These are phyloP conservation scores for Phytophthora agathidicida DNA, from an alignment of 352 stramenopile species.

Conservation along the genomic window DNA sequence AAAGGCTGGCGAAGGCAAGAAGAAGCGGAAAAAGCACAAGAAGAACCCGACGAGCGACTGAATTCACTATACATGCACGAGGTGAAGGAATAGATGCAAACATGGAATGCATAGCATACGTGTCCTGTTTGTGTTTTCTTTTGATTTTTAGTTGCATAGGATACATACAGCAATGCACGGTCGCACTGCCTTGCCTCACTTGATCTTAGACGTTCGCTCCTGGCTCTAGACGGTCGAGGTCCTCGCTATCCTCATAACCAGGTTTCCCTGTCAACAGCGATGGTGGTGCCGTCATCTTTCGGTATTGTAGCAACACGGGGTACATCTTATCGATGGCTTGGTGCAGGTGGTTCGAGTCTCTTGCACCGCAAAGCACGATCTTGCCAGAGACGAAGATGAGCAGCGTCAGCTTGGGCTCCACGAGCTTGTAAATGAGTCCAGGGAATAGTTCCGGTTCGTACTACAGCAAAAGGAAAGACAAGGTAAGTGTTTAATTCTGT, in stretches of 20 bases:
- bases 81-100: constrained; percentile 12
- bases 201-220: constrained; percentile 54
- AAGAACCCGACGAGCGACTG: constrained; percentile 31
- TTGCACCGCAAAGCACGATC: constrained; percentile 98
- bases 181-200: constrained; percentile 26
- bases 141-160: constrained; percentile 33
- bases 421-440: constrained; percentile 98
- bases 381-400: constrained; percentile 99
- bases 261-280: constrained; percentile 75
- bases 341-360: constrained; percentile 60
- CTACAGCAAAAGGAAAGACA: constrained; percentile 95
- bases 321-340: constrained; percentile 79
- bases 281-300: constrained; percentile 76
- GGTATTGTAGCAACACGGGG: constrained; percentile 66
- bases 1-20: constrained; percentile 14
- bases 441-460: constrained; percentile 99
- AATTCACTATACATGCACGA: neutral
- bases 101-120: constrained; percentile 16
- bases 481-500: constrained; percentile 83
- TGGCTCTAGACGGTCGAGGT: constrained; percentile 69
- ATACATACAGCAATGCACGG: constrained; percentile 33
- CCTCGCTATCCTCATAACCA: constrained; percentile 69
- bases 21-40: constrained; percentile 36
- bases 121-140: constrained; percentile 20
- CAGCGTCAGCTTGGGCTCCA: constrained; percentile 97